Base-by-base conservation (phyloP, 306 rosid species). In the Cicer yamashitae region DNA sequence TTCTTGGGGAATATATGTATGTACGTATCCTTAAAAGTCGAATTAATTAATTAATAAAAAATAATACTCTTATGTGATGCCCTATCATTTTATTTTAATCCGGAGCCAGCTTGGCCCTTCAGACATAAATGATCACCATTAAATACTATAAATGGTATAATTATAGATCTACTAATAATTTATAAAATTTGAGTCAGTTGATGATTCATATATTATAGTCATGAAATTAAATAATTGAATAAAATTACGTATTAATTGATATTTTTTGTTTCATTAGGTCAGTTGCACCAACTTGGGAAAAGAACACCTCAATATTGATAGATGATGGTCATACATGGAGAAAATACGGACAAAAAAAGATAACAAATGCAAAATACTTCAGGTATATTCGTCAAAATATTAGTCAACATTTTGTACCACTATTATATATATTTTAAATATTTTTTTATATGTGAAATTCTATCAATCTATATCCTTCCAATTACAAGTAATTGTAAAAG, bases 241-340 rank as follows among this genome's bases (percentile, higher is more conserved):
- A 10, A 20, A 8, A 1, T 10, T 6, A 9, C 4, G 10, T 8
- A 20, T 10, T 12, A 38, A 40, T 15, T 41, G 40, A 6, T 25
- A 30, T 12, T 61, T 78, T 37, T 56, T 59, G 64, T 34, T 46
- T 39, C 67, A 38, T 30, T 71, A 87, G 79, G 68, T 79, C 68
- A 56, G 37, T 17, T 38, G 53, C 50, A 4, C 69, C 70, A 57
- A 61, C 82, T 34, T 77, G 82, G 87, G 68, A 39, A 18, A 85
- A 41, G 51, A 84, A 85, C 7, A 68, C 75, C 22, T 45, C 78
- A 8, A 6, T 51, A 37, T 71, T 61, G 50, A 46, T 48, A 2
- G 82, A 85, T 9, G 93, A 89, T 68, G 90, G 92, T 10, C 75
- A 82, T 80, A 77, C 73, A 22, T 88, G 96, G 91, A 90, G 96